Conservation (phyloP, 179 eudicot genomes). For the Beta macrorhiza region DNA sequence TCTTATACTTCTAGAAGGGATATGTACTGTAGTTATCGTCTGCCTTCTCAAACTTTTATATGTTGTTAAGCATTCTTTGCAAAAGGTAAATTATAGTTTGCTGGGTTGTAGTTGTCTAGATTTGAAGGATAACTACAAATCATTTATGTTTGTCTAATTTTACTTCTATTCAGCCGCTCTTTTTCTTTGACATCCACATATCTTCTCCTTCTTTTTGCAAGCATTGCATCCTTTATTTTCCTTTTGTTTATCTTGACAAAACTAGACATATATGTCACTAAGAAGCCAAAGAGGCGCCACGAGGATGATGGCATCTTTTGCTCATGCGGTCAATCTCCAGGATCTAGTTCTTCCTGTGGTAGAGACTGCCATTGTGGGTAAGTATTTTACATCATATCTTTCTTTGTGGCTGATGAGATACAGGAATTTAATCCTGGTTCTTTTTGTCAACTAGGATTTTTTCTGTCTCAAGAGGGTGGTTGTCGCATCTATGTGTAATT, state of each 20-base stretch:
- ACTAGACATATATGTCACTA: conserved; percentile 76
- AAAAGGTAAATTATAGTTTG: neutral
- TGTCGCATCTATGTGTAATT: neutral
- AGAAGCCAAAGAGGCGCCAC: conserved; percentile 73
- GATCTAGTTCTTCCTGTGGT: conserved; percentile 64
- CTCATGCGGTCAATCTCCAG: conserved; percentile 66
- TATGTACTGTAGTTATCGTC: neutral
- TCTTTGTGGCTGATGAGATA: conserved; percentile 9
- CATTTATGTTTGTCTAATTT: neutral
- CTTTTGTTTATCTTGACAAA: conserved; percentile 32
- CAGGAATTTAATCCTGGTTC: neutral
- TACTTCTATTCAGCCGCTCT: neutral
- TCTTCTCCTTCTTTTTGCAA: neutral
- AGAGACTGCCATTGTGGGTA: conserved; percentile 97
- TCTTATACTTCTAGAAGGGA: neutral
- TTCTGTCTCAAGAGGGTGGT: neutral
- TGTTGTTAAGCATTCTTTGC: neutral
- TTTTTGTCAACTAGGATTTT: neutral
- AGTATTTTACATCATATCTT: conserved; percentile 29
- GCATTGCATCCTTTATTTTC: neutral
- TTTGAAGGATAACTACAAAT: neutral
- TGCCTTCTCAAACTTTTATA: neutral
- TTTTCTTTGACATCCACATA: neutral
- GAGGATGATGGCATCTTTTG: conserved; percentile 99
- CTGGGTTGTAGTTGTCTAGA: neutral